phyloP scores from a whole-genome alignment of 345 rosid genomes.

The Gossypium ekmanianum region DNA sequence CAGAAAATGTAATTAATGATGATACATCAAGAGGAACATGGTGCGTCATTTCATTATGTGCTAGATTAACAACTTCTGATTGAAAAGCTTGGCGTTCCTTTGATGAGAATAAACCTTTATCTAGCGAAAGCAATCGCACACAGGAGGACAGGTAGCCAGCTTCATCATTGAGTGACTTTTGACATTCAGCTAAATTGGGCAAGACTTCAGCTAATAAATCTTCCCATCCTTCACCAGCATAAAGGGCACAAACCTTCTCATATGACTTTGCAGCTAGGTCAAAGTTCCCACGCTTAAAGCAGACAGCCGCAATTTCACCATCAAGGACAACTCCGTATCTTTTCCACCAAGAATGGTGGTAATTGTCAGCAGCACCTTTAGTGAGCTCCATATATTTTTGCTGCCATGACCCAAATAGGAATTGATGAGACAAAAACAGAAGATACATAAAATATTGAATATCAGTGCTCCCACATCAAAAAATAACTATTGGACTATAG shows the following conservation, averaged over 20 bases:
- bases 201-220: constrained; percentile 90
- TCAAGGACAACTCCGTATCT: constrained; percentile 97
- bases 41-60: constrained; percentile 85
- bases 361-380: constrained; percentile 95
- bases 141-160: constrained; percentile 93
- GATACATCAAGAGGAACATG: constrained; percentile 94
- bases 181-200: constrained; percentile 93
- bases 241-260: constrained; percentile 95
- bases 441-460: background rate
- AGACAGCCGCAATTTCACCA: constrained; percentile 95
- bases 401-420: constrained; percentile 46
- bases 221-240: constrained; percentile 98
- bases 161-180: constrained; percentile 84
- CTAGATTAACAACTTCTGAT: constrained; percentile 79
- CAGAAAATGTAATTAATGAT: constrained; percentile 86
- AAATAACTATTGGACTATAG: background rate
- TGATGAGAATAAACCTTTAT: constrained; percentile 67
- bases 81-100: constrained; percentile 95
- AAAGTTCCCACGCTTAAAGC: constrained; percentile 76
- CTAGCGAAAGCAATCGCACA: constrained; percentile 83
- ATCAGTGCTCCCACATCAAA: background rate
- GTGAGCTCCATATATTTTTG: constrained; percentile 80
- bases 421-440: constrained; percentile 12
- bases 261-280: constrained; percentile 95
- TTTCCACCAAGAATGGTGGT: constrained; percentile 98